Base-by-base conservation (phyloP, 257 asterid species). In the Apocynum venetum region DNA sequence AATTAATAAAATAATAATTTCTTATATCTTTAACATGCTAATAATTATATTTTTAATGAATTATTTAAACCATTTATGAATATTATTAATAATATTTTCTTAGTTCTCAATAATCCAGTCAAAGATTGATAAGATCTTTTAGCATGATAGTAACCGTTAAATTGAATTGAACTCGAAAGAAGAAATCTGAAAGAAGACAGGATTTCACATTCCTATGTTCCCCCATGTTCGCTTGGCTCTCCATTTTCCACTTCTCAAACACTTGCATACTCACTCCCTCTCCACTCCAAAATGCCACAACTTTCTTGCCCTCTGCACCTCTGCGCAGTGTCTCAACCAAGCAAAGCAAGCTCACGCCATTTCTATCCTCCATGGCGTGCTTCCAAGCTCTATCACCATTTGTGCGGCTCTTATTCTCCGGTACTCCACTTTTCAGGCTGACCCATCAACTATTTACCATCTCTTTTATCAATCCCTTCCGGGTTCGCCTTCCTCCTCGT, bases 361-460 rank as follows among this genome's bases (percentile, higher is more conserved):
- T 2, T 85, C 91, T 77, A 14, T 86, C 79, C 71, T 84, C 70
- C 82, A 77, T 56, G 95, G 93, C 74, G 80, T 81, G 76, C 87
- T 92, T 36, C 96, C 97, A 20, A 73, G 31, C 83, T 90, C 93
- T 76, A 81, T 87, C 72, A 85, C 97, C 77, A 72, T 90, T 17
- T 81, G 87, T 66, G 90, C 94, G 13, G 88, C 93, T 47, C 92
- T 90, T 78, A 86, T 92, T 41, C 96, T 90, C 73, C 87, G 96
- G 4, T 92, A 92, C 83, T 84, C 95, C 73, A 49, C 78, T 59
- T 86, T 87, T 81, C 71, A 31, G 11, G 74, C 81, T 38, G 79
- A 84, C 76, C 87, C 86, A 36, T 72, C 72, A 47, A 73, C 53
- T 11, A 72, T 84, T 64, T 77, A 63, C 66, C 61, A 80, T 11